Evolutionary conservation across 192 early-diverging fungal genomes (phyloP), one percentile per base, ranked within the genome.

Genomic region (Backusella tarrabulga): DNA sequence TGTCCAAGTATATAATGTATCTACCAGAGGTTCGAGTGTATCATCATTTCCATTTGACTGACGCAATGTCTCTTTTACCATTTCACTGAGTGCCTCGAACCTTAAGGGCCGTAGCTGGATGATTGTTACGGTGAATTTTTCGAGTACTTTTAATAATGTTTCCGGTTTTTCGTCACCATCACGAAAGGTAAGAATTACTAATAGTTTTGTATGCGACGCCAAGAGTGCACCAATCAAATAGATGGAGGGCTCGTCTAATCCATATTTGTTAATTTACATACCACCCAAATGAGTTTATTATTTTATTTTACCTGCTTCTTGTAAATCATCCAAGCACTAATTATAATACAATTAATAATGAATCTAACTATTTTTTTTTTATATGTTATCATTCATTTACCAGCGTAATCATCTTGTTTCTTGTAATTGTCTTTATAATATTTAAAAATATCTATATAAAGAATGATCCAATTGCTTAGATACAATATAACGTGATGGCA

Each of bases 271-370:
- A 71, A 46, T 50, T 46, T 50, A 32, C 6, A 34, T 29, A 40
- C 11, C 19, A 9, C 34, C 8, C 40, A 70, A 76, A 76, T 23
- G 32, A 56, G 38, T 4, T 41, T 32, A 34, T 60, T 52, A 74
- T 50, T 32, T 50, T 50, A 6, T 29, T 67, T 79, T 52, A 74
- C 78, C 78, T 38, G 78, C 78, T 67, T 79, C 72, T 46, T 79
- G 78, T 26, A 79, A 60, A 75, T 79, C 78, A 75, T 79, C 78
- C 66, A 79, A 75, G 21, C 72, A 73, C 78, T 79, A 74, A 9
- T 35, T 50, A 50, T 50, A 50, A 50, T n/a, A 50, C 4, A 41
- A 44, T 29, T 2, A 50, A 34, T 34, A 46, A 32, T 73, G 15
- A 36, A 12, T 34, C 14, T 3, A 32, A 34, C 12, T 1, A 44